A percentile compares a stretch with the other conserved stretches of the same genome.
Conservation (phyloP, 768 basidiomycete genomes). For the Phylloporus sp. region DNA sequence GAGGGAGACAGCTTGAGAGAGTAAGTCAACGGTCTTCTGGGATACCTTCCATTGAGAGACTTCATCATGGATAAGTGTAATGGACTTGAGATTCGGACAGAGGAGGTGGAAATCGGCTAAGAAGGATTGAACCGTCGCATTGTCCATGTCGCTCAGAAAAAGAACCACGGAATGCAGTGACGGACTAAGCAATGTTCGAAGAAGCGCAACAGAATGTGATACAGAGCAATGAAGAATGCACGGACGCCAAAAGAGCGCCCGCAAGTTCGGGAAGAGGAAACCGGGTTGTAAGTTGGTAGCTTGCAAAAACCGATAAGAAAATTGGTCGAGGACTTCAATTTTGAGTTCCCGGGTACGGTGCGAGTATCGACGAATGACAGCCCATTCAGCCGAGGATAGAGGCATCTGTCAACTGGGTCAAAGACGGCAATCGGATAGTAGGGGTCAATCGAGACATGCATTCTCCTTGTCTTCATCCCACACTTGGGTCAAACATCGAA, state of each 20-base stretch:
- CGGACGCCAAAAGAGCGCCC: neutral
- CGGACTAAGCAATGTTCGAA: neutral
- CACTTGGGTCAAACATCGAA: neutral
- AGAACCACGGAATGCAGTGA: neutral
- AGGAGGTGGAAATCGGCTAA: neutral
- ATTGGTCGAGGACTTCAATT: neutral
- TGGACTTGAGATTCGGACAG: neutral
- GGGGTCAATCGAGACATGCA: neutral
- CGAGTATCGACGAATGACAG: neutral
- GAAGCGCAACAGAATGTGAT: neutral
- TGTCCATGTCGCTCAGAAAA: neutral
- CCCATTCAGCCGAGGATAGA: neutral
- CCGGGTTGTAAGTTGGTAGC: neutral
- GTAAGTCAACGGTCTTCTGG: neutral
- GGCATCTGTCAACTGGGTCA: neutral
- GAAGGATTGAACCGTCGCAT: neutral
- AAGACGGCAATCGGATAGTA: neutral
- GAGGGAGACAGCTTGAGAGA: neutral
- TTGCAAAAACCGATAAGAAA: neutral
- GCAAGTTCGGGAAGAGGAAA: neutral
- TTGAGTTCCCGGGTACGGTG: neutral
- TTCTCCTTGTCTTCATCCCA: neutral
- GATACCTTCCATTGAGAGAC: neutral
- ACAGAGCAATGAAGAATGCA: neutral
- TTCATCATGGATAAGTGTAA: neutral